Base-by-base conservation (phyloP, 768 basidiomycete species). In the Boletus edulis region DNA sequence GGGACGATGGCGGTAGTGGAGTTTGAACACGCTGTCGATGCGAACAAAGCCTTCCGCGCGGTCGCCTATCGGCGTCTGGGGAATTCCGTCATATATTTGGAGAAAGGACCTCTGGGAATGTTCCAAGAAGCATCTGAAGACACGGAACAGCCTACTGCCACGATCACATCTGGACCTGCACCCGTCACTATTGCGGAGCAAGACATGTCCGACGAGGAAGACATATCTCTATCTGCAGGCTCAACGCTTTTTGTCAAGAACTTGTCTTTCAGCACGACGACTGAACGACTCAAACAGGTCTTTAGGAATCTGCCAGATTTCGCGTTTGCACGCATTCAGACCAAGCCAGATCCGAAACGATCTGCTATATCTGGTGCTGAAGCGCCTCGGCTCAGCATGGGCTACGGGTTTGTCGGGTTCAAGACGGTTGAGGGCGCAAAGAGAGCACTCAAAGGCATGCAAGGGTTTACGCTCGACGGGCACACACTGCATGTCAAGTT, bases 321-420 rank as follows among this genome's bases (percentile, higher is more conserved):
- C 70, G 76, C 81, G 1, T 98, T 95, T 66, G 91, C 94, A 20
- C 86, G 91, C 15, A 82, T 98, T 7, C 93, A 98, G 69, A 95
- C 85, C 35, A 98, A 97, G 69, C 84, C 88, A 0, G 91, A 96
- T 70, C 87, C 92, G 0, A 91, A 91, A 65, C 78, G 81, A 10
- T 81, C 84, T 3, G 69, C 63, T 3, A 49, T 38, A 3, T 22
- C 61, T 15, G 68, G 67, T 11, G 64, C 52, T 55, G 69, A 66
- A 24, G 77, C 77, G 0, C 78, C 79, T 11, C 77, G 82, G 46
- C 73, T 97, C 47, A 94, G 91, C 67, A 96, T 95, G 92, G 96
- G 96, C 0, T 98, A 95, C 67, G 97, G 96, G 0, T 99, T 99
- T 62, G 80, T 96, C 32, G 95, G 94, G 6, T 98, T 98, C 76